Base-by-base conservation (phyloP, 83 land plant species). In the Picea abies region DNA sequence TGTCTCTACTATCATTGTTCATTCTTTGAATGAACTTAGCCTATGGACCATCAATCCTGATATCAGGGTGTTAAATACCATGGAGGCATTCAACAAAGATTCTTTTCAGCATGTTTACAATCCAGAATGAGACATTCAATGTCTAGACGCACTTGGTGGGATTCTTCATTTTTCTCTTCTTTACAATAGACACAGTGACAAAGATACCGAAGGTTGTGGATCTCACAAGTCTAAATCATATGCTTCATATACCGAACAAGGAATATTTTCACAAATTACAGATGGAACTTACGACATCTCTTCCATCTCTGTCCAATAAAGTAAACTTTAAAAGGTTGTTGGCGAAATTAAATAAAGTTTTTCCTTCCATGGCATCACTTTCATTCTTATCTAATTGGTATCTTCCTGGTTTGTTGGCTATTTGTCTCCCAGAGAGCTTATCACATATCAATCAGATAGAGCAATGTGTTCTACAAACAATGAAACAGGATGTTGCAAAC, bases 61-160 rank as follows among this genome's bases (percentile, higher is more conserved):
- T n/a, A n/a, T n/a, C n/a, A n/a, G n/a, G n/a, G n/a, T n/a, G n/a
- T n/a, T n/a, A n/a, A n/a, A n/a, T n/a, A n/a, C n/a, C n/a, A n/a
- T n/a, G n/a, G n/a, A n/a, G n/a, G n/a, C n/a, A n/a, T n/a, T n/a
- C n/a, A n/a, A n/a, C n/a, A n/a, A n/a, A n/a, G n/a, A n/a, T n/a
- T n/a, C n/a, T n/a, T n/a, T n/a, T n/a, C n/a, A n/a, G n/a, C n/a
- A n/a, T n/a, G n/a, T n/a, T n/a, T n/a, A n/a, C n/a, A n/a, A n/a
- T n/a, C n/a, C n/a, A n/a, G n/a, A 39, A 0, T 22, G 84, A 86
- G 81, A 86, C 89, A 25, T 85, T 86, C 80, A 89, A 89, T 60
- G 82, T 86, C 3, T 86, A 89, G 89, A 89, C 86, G 86, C 99
- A 96, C 82, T 93, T 96, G 91, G 84, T 96, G 60, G 99, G 99